A percentile compares a stretch with the other conserved stretches of the same genome.
phyloP scores from a whole-genome alignment of 2,329 filamentous ascomycete genomes.

The Fusarium ramigenum region DNA sequence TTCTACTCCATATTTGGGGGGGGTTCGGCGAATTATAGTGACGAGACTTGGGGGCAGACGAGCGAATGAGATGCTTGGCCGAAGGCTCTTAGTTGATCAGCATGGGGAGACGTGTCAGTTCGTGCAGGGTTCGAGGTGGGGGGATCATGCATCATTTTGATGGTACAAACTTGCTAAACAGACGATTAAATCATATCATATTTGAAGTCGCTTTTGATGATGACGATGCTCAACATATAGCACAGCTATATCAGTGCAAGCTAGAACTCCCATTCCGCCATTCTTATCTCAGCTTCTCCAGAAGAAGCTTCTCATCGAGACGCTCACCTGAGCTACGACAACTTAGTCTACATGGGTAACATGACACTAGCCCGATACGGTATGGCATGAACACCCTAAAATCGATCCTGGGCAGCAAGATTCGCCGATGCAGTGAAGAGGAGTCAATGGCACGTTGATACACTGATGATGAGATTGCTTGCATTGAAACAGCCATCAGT shows the following conservation, averaged over 20 bases:
- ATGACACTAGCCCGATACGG: neutral
- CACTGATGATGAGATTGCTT: neutral
- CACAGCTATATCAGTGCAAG: neutral
- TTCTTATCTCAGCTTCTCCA: neutral
- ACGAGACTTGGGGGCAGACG: neutral
- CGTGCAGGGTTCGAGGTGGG: neutral
- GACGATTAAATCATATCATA: neutral
- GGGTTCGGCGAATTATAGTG: neutral
- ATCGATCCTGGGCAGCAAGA: neutral
- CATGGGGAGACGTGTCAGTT: neutral
- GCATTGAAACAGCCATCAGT: neutral
- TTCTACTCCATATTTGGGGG: neutral
- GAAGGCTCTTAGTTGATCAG: neutral
- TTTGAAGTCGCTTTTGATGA: accelerated
- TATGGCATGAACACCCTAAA: neutral
- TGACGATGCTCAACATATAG: neutral
- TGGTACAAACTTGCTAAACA: neutral
- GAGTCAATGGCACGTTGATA: neutral
- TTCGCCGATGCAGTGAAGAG: neutral
- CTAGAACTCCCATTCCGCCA: accelerated
- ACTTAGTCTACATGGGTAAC: neutral
- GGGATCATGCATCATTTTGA: neutral
- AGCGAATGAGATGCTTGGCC: neutral
- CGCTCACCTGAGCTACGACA: neutral
- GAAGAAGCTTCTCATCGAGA: neutral